Evolutionary conservation across 169 alveolate species (phyloP).

Genomic region (Plasmodium chabaudi): DNA sequence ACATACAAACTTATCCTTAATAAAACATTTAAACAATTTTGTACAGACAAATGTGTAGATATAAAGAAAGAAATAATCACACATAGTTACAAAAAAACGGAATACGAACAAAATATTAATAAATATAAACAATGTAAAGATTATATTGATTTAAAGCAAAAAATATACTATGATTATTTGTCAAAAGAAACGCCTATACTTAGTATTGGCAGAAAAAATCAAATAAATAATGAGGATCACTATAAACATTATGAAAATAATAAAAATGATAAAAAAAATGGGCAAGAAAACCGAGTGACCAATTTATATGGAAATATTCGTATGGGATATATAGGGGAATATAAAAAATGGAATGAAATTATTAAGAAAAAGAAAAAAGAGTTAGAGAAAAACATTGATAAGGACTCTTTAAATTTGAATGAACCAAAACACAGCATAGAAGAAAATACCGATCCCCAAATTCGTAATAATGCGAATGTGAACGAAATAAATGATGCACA

Average conservation of each 20-base stretch:
- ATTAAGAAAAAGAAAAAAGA: slow-evolving; percentile 7
- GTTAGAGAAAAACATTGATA: slow-evolving; percentile 1
- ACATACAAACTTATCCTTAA: not conserved
- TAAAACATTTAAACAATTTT: slow-evolving; percentile 7
- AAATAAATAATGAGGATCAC: not conserved
- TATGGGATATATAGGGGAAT: slow-evolving; percentile 35
- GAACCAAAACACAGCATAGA: not conserved
- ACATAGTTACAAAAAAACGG: slow-evolving; percentile 63
- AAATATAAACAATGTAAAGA: slow-evolving; percentile 57
- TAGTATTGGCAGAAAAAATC: not conserved
- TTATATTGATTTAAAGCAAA: slow-evolving; percentile 57
- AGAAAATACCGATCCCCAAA: not conserved
- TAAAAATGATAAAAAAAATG: not conserved
- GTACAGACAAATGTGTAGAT: slow-evolving; percentile 33
- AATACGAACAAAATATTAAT: slow-evolving; percentile 42
- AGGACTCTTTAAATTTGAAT: not conserved
- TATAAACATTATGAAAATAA: not conserved
- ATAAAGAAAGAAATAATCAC: slow-evolving; percentile 40
- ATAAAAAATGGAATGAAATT: slow-evolving; percentile 60
- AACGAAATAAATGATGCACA: not conserved
- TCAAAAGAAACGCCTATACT: slow-evolving; percentile 20
- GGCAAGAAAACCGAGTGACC: not conserved
- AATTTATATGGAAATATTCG: not conserved
- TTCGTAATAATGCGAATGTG: not conserved
- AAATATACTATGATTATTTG: slow-evolving; percentile 51